Evolutionary conservation across 495 filamentous ascomycete genomes (phyloP), one percentile per base, ranked within the genome.

Genomic region (Xylaria castorea): DNA sequence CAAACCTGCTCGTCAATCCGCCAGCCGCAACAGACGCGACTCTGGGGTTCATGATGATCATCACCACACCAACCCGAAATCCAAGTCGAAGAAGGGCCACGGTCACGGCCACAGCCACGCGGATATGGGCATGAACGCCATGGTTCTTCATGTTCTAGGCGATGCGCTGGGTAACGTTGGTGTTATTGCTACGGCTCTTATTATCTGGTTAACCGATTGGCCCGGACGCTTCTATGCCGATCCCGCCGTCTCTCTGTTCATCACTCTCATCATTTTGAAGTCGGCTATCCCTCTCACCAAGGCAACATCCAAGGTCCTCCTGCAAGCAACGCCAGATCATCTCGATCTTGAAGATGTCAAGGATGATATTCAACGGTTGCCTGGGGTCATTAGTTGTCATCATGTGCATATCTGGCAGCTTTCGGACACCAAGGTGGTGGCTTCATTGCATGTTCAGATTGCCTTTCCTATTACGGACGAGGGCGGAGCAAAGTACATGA

Each of bases 391-490:
- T 72, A 92, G 91, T 78, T 96, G 94, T 71, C 96, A 99, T 82
- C 94, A 99, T 77, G 86, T 99, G 14, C 96, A 99, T 80, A 94
- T 99, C 72, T 99, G 96, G 96, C 95, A 98, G 80, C 88, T 99
- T 36, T 96, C 91, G 53, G 95, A 98, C 77, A 93, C 94, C 16
- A 97, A 97, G 83, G 85, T 97, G 42, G 91, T 99, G 25, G 94
- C 97, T 5, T 94, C 91, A 0, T 87, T 99, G 76, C 96, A 99
- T 79, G 92, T 99, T 61, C 93, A 97, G 78, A 91, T 98, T 16
- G 90, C 90, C 48, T 91, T 91, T 75, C 85, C 87, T 6, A 84
- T 87, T 27, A 92, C 89, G 34, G 91, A 94, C 76, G 90, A 88
- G 75, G 90, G 90, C 7, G 92, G 89, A 1, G 91, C 91, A 78